Percentiles rank a stretch among this genome's conserved stretches.
These are phyloP conservation scores for Aegilops speltoides DNA, from an alignment of 176 grass and related monocot genomes.

Conservation along the genomic window DNA sequence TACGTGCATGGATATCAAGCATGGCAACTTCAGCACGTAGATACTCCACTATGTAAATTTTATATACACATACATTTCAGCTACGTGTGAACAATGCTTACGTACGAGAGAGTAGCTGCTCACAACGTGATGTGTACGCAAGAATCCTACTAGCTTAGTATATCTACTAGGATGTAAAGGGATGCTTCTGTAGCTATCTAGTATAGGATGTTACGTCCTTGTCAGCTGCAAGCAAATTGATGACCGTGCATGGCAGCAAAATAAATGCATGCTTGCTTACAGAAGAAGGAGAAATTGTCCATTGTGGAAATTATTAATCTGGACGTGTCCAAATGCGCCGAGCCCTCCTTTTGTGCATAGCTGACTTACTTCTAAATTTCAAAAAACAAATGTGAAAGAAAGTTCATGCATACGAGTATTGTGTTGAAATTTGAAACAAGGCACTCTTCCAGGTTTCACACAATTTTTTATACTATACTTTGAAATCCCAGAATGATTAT, in stretches of 20 bases:
- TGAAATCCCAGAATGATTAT: neutral
- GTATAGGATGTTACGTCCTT: slow-evolving; percentile 26
- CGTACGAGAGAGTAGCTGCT: neutral
- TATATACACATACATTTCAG: neutral
- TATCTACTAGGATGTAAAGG: slow-evolving; percentile 14
- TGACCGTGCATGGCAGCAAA: neutral
- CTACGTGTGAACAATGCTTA: neutral
- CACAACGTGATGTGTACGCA: neutral
- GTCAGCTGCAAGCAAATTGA: neutral
- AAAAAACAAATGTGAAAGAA: neutral
- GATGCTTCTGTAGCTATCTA: neutral
- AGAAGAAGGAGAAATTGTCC: neutral
- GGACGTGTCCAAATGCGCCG: neutral
- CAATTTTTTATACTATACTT: neutral
- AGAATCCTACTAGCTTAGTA: neutral
- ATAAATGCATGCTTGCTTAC: slow-evolving; percentile 22
- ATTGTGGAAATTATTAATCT: neutral
- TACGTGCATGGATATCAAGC: neutral
- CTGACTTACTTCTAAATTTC: neutral
- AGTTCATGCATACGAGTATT: neutral
- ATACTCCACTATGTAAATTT: neutral
- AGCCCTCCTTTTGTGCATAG: neutral
- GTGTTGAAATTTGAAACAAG: neutral
- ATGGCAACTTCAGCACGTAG: neutral
- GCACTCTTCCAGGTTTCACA: neutral